These are phyloP conservation scores for Beauveria varroae DNA, from an alignment of 2,329 filamentous ascomycete genomes.

Conservation along the genomic window DNA sequence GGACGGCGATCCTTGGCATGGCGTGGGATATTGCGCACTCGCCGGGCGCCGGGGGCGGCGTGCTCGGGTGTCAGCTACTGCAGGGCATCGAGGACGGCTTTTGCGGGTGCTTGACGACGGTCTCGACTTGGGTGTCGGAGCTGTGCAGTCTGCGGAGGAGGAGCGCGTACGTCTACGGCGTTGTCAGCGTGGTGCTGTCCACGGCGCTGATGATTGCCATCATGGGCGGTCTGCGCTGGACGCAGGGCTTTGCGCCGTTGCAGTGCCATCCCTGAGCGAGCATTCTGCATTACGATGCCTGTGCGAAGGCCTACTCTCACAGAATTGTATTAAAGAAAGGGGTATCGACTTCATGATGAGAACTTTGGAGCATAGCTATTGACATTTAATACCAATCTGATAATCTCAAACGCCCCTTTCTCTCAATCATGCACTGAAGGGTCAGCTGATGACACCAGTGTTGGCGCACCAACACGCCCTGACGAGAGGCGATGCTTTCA, in stretches of 20 bases:
- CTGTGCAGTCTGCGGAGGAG: slow-evolving; percentile 43
- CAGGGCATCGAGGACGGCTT: slow-evolving; percentile 62
- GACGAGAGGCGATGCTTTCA: background rate
- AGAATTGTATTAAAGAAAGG: background rate
- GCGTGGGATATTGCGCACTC: slow-evolving; percentile 72
- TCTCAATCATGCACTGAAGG: no score
- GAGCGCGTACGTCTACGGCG: slow-evolving; percentile 61
- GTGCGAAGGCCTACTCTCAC: background rate
- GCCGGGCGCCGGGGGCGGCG: slow-evolving; percentile 29
- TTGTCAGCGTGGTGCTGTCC: slow-evolving; percentile 49
- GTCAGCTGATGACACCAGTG: no score
- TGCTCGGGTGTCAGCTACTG: slow-evolving; percentile 59
- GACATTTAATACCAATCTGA: background rate
- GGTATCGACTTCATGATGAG: background rate
- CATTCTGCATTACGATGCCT: background rate
- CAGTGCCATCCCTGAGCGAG: slow-evolving; percentile 22
- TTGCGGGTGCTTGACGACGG: slow-evolving; percentile 58
- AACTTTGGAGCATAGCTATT: background rate
- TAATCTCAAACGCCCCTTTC: no score
- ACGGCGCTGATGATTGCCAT: slow-evolving; percentile 57
- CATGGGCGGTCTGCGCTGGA: slow-evolving; percentile 73
- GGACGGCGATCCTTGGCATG: slow-evolving; percentile 67
- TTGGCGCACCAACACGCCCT: no score
- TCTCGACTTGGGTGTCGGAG: slow-evolving; percentile 61
- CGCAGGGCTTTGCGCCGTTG: slow-evolving; percentile 42